Conservation (phyloP, 2,329 filamentous ascomycete species). For the Gnomoniopsis smithogilvyi region DNA sequence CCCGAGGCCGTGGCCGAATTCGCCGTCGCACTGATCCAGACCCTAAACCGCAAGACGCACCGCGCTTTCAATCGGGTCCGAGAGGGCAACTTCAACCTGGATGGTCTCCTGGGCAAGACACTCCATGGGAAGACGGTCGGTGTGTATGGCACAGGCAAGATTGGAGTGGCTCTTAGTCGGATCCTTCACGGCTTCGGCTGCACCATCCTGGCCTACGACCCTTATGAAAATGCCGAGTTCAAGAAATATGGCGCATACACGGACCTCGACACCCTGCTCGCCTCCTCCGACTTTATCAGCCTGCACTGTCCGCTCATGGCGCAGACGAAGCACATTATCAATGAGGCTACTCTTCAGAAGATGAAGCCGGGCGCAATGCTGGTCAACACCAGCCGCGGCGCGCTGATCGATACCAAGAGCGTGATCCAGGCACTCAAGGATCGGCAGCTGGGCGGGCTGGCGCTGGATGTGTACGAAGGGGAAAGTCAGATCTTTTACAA, state of each 20-base stretch:
- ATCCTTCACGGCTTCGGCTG: constrained; percentile 67
- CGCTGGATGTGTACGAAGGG: constrained; percentile 66
- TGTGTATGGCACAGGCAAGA: constrained; percentile 62
- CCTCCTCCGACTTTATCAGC: constrained; percentile 57
- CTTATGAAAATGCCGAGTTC: constrained; percentile 48
- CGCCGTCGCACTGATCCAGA: constrained; percentile 63
- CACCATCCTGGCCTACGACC: constrained; percentile 58
- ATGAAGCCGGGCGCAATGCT: constrained; percentile 61
- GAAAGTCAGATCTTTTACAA: constrained; percentile 64
- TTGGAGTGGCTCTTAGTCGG: constrained; percentile 58
- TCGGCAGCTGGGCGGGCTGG: constrained; percentile 57
- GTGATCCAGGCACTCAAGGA: constrained; percentile 60
- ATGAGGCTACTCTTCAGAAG: constrained; percentile 44
- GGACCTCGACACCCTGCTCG: constrained; percentile 52
- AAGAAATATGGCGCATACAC: constrained; percentile 47
- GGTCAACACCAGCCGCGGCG: constrained; percentile 67
- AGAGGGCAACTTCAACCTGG: constrained; percentile 65
- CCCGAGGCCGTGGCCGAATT: constrained; percentile 70
- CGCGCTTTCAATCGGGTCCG: constrained; percentile 66
- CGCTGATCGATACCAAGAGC: constrained; percentile 57
- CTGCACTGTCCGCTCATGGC: constrained; percentile 65
- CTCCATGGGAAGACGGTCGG: constrained; percentile 64
- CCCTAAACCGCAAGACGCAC: constrained; percentile 65
- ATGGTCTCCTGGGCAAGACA: constrained; percentile 60
- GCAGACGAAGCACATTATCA: constrained; percentile 59